phyloP scores from a whole-genome alignment of 352 stramenopile species.

The Phytophthora europaea region DNA sequence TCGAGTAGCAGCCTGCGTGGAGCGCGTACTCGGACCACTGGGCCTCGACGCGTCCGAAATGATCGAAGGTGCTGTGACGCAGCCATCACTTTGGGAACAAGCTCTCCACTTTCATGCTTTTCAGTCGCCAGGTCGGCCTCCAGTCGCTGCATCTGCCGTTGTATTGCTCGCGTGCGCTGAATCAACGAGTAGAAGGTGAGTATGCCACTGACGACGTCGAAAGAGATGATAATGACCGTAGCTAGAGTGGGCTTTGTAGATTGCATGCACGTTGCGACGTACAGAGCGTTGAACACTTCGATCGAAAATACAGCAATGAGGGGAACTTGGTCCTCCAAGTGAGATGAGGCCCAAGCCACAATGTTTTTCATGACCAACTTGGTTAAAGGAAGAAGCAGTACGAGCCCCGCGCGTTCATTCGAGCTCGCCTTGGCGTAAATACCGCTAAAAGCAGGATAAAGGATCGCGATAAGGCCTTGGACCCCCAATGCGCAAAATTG shows the following conservation, averaged over 20 bases:
- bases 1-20: not conserved
- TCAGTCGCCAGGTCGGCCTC: not conserved
- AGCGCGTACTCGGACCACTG: not conserved
- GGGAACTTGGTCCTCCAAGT: conserved; percentile 40
- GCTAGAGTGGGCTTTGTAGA: conserved; percentile 28
- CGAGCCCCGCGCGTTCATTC: conserved; percentile 12
- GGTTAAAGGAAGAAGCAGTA: conserved; percentile 22
- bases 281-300: conserved; percentile 48
- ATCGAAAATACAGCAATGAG: conserved; percentile 43
- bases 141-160: conserved; percentile 1
- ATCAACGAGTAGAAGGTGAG: conserved; percentile 15
- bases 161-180: conserved; percentile 2
- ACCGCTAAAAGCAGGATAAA: conserved; percentile 31
- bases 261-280: conserved; percentile 42
- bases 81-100: conserved; percentile 8
- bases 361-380: conserved; percentile 41
- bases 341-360: conserved; percentile 20
- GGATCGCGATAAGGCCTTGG: conserved; percentile 12
- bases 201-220: conserved; percentile 27
- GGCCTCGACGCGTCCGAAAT: conserved; percentile 17
- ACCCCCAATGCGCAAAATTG: conserved; percentile 25
- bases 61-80: conserved; percentile 6
- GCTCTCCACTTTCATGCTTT: not conserved
- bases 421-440: conserved; percentile 15
- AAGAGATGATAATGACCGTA: conserved; percentile 26